Evolutionary conservation across 1,139 yeast species (phyloP), one percentile per base, ranked within the genome.

Genomic region (Kluyveromyces marxianus): DNA sequence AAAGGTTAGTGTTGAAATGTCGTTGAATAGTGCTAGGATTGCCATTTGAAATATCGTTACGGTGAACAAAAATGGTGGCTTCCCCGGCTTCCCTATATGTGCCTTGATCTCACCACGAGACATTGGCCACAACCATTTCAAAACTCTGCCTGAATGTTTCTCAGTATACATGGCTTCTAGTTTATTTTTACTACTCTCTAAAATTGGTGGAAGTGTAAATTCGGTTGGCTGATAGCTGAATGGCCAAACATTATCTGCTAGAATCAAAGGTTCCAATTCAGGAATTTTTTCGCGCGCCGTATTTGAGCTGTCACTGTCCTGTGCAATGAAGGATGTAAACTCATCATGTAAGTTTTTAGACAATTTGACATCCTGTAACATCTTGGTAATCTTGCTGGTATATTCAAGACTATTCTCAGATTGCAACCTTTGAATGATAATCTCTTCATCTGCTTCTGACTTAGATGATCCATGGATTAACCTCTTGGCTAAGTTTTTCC

Each of bases 121-220:
- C 61, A 88, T 81, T 56, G 88, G 86, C 97, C 97, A 94, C 49
- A 92, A 75, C 98, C 98, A 94, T 60, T 86, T 84, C 58, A 94
- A 76, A 54, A 88, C 82, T 64, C 98, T 77, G 10, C 97, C 97
- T 50, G 74, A 78, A 64, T 92, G 97, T 58, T 85, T 85, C 41
- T 74, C 70, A 42, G 78, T 75, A 63, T 92, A 94, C 50, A 84
- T 75, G 39, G 75, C 74, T 49, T 80, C 80, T 48, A 92, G 81
- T 50, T 78, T 76, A 44, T 81, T 79, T 56, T 84, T 79, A 2
- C 94, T 79, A 34, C 74, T 71, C 48, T 71, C 66, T 53, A 94
- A 71, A 54, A 81, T 87, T 2, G 74, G 67, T 2, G 92, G 92
- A 42, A 83, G 61, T 43, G 70, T 72, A 62, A 81, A 80, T 4